Evolutionary conservation across 164 flowering plant species (phyloP).

Genomic region (Annona cherimola): DNA sequence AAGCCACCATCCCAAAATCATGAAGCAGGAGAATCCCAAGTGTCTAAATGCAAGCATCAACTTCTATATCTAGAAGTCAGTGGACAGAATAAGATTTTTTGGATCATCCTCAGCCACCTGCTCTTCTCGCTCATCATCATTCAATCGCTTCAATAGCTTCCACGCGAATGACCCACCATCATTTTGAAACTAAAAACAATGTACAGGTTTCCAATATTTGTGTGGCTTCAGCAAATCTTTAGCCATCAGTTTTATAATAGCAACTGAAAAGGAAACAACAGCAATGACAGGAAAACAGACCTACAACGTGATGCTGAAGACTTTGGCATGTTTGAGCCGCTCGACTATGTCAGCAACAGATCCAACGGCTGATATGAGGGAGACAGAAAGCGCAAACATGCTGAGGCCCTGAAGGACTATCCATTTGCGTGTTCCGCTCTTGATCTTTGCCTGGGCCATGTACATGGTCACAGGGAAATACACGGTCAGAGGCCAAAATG

Average conservation of each 20-base stretch:
- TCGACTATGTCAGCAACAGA: constrained; percentile 28
- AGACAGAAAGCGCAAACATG: constrained; percentile 9
- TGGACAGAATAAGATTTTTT: no score
- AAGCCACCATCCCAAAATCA: no score
- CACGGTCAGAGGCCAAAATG: constrained; percentile 37
- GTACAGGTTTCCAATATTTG: not conserved
- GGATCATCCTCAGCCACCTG: no score
- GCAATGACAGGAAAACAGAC: not conserved
- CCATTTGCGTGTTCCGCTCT: constrained; percentile 26
- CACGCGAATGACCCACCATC: no score
- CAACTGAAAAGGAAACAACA: not conserved
- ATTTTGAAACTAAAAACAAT: not conserved
- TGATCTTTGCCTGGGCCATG: constrained; percentile 26
- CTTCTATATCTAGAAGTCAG: no score
- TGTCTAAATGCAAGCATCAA: no score
- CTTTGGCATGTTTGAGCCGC: constrained; percentile 20
- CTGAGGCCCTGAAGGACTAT: constrained; percentile 21
- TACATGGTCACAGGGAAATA: constrained; percentile 37
- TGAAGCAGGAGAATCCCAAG: no score
- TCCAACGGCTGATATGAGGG: constrained; percentile 26
- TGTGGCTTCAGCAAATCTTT: not conserved
- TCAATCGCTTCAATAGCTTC: no score
- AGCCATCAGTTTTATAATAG: not conserved
- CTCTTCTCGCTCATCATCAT: no score
- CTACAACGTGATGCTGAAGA: constrained; percentile 7